Conservation (phyloP, 2,329 filamentous ascomycete genomes). For the Rutstroemia sydowiana region DNA sequence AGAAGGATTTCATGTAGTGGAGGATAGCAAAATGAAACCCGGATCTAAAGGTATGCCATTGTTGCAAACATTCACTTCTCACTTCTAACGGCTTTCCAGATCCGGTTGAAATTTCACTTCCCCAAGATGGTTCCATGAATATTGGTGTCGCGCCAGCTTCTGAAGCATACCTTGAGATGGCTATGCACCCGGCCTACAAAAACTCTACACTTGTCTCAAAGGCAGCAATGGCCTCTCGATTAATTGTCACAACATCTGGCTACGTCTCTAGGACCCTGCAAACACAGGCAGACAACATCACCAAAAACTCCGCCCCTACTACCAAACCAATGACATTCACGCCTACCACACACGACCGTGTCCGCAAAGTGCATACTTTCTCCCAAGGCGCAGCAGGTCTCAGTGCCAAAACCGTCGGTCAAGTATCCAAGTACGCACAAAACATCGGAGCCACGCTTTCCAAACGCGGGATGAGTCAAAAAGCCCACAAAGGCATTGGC, state of each 20-base stretch:
- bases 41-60: slow-evolving; percentile 80
- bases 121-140: slow-evolving; percentile 55
- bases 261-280: slow-evolving; percentile 73
- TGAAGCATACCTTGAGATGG: slow-evolving; percentile 65
- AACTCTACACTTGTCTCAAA: slow-evolving; percentile 80
- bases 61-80: slow-evolving; percentile 5
- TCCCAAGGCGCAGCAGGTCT: slow-evolving; percentile 72
- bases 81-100: slow-evolving; percentile 39
- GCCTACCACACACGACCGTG: slow-evolving; percentile 73
- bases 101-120: slow-evolving; percentile 72
- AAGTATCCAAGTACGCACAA: slow-evolving; percentile 77
- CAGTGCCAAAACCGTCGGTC: slow-evolving; percentile 79
- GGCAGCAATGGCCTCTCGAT: slow-evolving; percentile 77
- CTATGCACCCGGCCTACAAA: slow-evolving; percentile 85
- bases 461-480: slow-evolving; percentile 50
- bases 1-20: slow-evolving; percentile 72
- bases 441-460: slow-evolving; percentile 75
- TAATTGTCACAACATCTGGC: slow-evolving; percentile 83
- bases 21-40: slow-evolving; percentile 65
- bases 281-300: slow-evolving; percentile 71
- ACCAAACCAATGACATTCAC: slow-evolving; percentile 81
- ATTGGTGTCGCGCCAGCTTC: slow-evolving; percentile 62
- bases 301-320: slow-evolving; percentile 69
- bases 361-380: slow-evolving; percentile 84
- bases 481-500: slow-evolving; percentile 54